A percentile compares a stretch with the other conserved stretches of the same genome.
Evolutionary conservation across 2,329 filamentous ascomycete species (phyloP).

Genomic region (Macrophomina tecta): DNA sequence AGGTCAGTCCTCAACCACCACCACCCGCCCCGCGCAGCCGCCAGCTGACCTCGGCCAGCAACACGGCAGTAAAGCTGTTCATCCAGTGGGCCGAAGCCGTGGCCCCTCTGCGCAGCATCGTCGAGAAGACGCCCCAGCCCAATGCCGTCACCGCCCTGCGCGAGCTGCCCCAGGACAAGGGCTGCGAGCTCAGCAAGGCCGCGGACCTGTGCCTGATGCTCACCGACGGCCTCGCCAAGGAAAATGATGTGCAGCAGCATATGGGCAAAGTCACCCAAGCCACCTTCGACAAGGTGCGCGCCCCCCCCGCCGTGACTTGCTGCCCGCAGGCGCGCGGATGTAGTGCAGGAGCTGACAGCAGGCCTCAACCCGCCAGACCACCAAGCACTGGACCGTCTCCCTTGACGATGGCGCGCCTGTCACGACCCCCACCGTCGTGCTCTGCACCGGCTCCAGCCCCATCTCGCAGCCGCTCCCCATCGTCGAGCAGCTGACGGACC

Average conservation of each 20-base stretch:
- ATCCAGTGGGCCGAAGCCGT: slow-evolving; percentile 62
- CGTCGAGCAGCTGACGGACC: slow-evolving; percentile 33
- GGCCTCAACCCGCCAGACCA: slow-evolving; percentile 31
- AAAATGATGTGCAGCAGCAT: slow-evolving; percentile 48
- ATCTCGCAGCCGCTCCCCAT: slow-evolving; percentile 53
- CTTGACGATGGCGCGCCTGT: slow-evolving; percentile 41
- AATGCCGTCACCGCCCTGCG: slow-evolving; percentile 63
- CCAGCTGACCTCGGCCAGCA: slow-evolving; percentile 46
- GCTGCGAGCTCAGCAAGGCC: slow-evolving; percentile 63
- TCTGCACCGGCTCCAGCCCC: slow-evolving; percentile 65
- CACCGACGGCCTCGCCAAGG: slow-evolving; percentile 52
- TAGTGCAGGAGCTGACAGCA: neutral
- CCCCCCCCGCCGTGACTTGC: slow-evolving; percentile 5
- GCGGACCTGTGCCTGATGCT: slow-evolving; percentile 61
- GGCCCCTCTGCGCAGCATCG: slow-evolving; percentile 59
- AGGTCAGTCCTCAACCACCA: slow-evolving; percentile 42
- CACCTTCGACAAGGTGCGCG: slow-evolving; percentile 40
- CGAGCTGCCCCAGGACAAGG: slow-evolving; percentile 61
- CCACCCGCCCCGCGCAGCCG: neutral
- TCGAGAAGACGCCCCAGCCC: slow-evolving; percentile 54
- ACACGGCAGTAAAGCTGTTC: slow-evolving; percentile 68
- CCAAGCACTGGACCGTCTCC: slow-evolving; percentile 45
- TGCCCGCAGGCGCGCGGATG: neutral
- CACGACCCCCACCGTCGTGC: slow-evolving; percentile 55
- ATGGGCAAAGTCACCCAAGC: slow-evolving; percentile 49